These are phyloP conservation scores for Bromus sterilis DNA, from an alignment of 176 grass and related monocot species.

Conservation along the genomic window DNA sequence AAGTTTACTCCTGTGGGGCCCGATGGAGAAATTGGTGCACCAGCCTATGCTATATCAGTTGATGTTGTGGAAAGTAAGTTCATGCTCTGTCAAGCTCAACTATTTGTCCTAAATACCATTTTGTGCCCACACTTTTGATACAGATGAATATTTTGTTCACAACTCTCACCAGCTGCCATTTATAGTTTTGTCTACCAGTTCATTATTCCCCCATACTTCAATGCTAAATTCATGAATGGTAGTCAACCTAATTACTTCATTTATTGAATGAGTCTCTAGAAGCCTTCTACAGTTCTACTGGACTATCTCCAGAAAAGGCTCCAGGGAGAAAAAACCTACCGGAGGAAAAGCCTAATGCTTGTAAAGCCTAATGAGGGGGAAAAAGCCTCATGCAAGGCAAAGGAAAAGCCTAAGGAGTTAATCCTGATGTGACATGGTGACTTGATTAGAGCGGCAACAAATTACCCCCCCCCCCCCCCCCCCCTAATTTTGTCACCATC, in stretches of 20 bases:
- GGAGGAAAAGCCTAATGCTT: too few species aligned
- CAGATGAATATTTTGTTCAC: background rate
- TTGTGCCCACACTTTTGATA: background rate
- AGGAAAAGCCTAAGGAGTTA: too few species aligned
- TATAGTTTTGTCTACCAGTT: background rate
- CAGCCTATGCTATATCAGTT: constrained; percentile 66
- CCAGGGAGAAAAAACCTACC: too few species aligned
- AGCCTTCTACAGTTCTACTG: background rate
- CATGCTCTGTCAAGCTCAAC: background rate
- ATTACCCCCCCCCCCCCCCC: too few species aligned
- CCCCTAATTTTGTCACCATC: too few species aligned
- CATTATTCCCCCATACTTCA: background rate
- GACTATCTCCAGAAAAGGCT: background rate
- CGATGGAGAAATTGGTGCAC: constrained; percentile 92
- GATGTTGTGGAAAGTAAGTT: constrained; percentile 85
- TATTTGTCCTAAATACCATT: background rate
- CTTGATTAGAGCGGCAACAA: too few species aligned
- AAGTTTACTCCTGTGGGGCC: constrained; percentile 80
- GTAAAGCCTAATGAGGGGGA: too few species aligned
- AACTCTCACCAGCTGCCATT: background rate
- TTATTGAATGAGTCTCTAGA: background rate
- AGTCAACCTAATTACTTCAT: background rate
- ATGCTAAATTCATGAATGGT: background rate
- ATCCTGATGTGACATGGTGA: too few species aligned
- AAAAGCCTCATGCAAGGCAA: too few species aligned